These are phyloP conservation scores for Bidens hawaiensis DNA, from an alignment of 140 eudicot species.

Conservation along the genomic window DNA sequence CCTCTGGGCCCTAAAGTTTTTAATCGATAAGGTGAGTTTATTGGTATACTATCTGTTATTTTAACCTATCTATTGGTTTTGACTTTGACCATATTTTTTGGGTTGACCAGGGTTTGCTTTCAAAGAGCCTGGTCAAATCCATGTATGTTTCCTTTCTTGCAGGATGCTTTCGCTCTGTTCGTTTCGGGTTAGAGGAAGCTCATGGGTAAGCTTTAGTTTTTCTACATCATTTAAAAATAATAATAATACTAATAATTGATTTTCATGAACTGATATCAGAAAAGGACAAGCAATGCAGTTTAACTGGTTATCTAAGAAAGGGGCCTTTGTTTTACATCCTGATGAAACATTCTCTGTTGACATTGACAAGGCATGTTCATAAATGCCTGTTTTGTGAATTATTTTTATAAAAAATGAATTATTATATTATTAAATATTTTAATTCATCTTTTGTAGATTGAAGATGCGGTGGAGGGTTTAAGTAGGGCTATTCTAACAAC, in stretches of 20 bases:
- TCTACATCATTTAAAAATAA: not conserved
- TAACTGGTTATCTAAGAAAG: conserved; percentile 77
- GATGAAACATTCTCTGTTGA: conserved; percentile 76
- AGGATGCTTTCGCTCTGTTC: conserved; percentile 93
- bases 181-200: conserved; percentile 95
- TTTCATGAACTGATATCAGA: conserved; percentile 31
- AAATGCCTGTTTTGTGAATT: not conserved
- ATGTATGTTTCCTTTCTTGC: conserved; percentile 93
- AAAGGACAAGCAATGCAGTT: conserved; percentile 97
- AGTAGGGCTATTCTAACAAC: conserved; percentile 76
- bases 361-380: conserved; percentile 58
- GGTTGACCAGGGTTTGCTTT: conserved; percentile 59
- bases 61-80: not conserved
- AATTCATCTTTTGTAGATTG: conserved; percentile 45
- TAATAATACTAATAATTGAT: not conserved
- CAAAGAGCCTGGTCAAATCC: conserved; percentile 60
- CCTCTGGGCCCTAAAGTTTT: conserved; percentile 86
- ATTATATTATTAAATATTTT: not conserved
- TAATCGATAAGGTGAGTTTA: conserved; percentile 51
- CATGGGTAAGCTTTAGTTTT: conserved; percentile 59
- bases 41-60: not conserved
- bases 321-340: conserved; percentile 63
- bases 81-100: conserved; percentile 17
- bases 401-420: not conserved
- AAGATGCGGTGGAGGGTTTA: conserved; percentile 72